Percentiles rank a stretch among this genome's conserved stretches.
Evolutionary conservation across 805 yeast species (phyloP).

Genomic region (Pichia manshurica): DNA sequence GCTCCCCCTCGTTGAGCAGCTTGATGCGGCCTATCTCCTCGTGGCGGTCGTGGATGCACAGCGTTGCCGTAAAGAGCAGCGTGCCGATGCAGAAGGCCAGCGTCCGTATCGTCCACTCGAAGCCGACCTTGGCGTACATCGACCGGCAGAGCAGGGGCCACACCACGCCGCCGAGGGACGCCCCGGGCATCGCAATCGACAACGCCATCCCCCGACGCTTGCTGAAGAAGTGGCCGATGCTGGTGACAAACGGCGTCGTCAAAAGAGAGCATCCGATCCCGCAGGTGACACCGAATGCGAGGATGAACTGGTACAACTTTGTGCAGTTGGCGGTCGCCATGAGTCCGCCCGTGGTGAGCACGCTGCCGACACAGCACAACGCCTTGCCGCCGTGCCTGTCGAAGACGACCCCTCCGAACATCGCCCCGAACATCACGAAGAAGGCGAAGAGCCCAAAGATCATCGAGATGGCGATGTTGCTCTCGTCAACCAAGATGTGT

Average conservation of each 20-base stretch:
- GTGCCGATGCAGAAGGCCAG: slow-evolving; percentile 43
- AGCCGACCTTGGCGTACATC: slow-evolving; percentile 47
- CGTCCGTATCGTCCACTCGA: slow-evolving; percentile 54
- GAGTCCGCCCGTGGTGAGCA: slow-evolving; percentile 34
- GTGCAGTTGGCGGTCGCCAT: slow-evolving; percentile 41
- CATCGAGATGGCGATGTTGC: slow-evolving; percentile 56
- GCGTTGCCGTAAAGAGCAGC: slow-evolving; percentile 25
- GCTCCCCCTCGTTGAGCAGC: slow-evolving; percentile 11
- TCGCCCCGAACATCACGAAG: slow-evolving; percentile 37
- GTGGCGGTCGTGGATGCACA: slow-evolving; percentile 29
- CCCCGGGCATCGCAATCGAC: slow-evolving; percentile 58
- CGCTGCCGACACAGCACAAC: slow-evolving; percentile 33
- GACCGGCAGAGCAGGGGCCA: slow-evolving; percentile 50
- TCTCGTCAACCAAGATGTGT: slow-evolving; percentile 42
- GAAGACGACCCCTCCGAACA: slow-evolving; percentile 41
- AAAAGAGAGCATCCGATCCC: slow-evolving; percentile 44
- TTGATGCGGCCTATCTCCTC: slow-evolving; percentile 18
- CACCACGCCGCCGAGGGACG: slow-evolving; percentile 50
- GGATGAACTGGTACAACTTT: slow-evolving; percentile 45
- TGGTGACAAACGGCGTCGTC: slow-evolving; percentile 41
- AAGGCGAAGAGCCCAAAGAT: slow-evolving; percentile 52
- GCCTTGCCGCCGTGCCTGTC: slow-evolving; percentile 41
- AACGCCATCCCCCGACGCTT: slow-evolving; percentile 52
- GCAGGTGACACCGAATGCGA: slow-evolving; percentile 43
- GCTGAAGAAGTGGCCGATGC: slow-evolving; percentile 56